Evolutionary conservation across 83 land plant genomes (phyloP), one percentile per base, ranked within the genome.

Genomic region (Picea mariana): DNA sequence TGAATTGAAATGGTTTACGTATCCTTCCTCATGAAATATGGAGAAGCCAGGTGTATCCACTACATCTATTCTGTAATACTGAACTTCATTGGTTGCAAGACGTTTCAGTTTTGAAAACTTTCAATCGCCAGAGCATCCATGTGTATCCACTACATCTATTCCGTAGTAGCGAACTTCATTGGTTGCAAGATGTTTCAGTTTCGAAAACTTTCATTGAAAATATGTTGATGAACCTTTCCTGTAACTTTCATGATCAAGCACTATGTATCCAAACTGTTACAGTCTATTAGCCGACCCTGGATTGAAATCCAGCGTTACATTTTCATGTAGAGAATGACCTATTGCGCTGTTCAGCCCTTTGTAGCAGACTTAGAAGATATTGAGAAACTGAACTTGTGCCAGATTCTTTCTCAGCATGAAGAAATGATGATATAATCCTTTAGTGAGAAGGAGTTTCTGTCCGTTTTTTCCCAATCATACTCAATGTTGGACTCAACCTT

Each of bases 271-370:
- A 67, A 67, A 67, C 0, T 27, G 31, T 17, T 26, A 34, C 27
- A 67, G 0, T 26, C 16, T 31, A 67, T n/a, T 67, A 17, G 71
- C 71, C 4, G 71, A 67, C 17, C 71, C 16, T 2, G 71, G 71
- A 27, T 67, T 34, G 18, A 67, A 67, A 67, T 67, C 71, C 40
- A 67, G 16, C 40, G 71, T 0, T 12, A 67, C 18, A 34, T 13
- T 17, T 67, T 67, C 71, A 67, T 67, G 71, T 67, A 67, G 12
- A 31, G 71, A 67, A 67, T 67, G 71, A 12, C 40, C 18, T 67
- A 40, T 5, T 12, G 31, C 1, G 31, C 16, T n/a, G 40, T 0
- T 67, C 0, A n/a, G n/a, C n/a, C n/a, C n/a, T n/a, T n/a, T n/a
- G n/a, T n/a, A n/a, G n/a, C n/a, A n/a, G n/a, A n/a, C n/a, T n/a